phyloP scores from a whole-genome alignment of 2,329 filamentous ascomycete species.

The Ophiostoma montium region DNA sequence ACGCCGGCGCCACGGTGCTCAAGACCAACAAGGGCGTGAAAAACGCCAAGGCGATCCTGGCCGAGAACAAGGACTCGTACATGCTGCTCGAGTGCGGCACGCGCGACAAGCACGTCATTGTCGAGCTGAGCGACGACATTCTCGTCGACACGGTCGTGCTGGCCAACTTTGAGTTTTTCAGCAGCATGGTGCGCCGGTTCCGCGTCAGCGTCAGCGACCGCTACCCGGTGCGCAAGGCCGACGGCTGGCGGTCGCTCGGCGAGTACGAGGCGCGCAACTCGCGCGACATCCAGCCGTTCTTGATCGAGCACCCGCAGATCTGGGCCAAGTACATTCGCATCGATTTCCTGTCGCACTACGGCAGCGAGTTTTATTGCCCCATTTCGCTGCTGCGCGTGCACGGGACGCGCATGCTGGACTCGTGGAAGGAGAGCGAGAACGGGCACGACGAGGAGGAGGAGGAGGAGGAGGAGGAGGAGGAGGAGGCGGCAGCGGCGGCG shows the following conservation, averaged over 20 bases:
- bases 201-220: conserved; percentile 85
- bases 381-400: conserved; percentile 83
- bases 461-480: conserved; percentile 24
- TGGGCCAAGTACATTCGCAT: conserved; percentile 89
- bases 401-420: conserved; percentile 91
- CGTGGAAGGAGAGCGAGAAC: conserved; percentile 69
- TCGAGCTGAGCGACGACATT: conserved; percentile 78
- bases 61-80: conserved; percentile 97
- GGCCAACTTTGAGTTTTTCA: conserved; percentile 98
- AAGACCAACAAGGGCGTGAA: conserved; percentile 82
- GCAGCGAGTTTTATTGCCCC: conserved; percentile 93
- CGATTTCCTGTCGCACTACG: conserved; percentile 86
- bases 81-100: conserved; percentile 87
- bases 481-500: too few relatives aligned
- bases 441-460: conserved; percentile 48
- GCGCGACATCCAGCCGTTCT: conserved; percentile 83
- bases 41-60: conserved; percentile 73
- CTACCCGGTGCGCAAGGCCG: conserved; percentile 70
- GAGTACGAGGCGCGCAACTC: conserved; percentile 86
- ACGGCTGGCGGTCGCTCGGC: conserved; percentile 82
- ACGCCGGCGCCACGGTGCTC: conserved; percentile 83
- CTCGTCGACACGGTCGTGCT: conserved; percentile 92
- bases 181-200: conserved; percentile 87
- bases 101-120: conserved; percentile 82
- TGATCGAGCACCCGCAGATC: conserved; percentile 87